Conservation (phyloP, 495 filamentous ascomycete species). For the Penicillium egyptiacum region DNA sequence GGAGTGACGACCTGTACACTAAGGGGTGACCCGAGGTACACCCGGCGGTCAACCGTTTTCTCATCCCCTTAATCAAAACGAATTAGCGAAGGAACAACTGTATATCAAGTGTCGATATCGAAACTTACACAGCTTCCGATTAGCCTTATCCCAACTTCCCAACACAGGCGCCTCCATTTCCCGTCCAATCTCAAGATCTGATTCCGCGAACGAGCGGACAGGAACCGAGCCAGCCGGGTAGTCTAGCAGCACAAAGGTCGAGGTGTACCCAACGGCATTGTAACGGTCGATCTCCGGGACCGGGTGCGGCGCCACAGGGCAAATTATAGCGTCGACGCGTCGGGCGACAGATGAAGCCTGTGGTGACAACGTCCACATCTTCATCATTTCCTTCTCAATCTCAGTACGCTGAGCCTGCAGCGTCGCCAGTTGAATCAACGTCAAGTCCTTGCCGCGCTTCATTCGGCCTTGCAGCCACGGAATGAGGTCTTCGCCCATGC, state of each 20-base stretch:
- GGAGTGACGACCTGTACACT: constrained; percentile 62
- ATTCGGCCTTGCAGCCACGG: constrained; percentile 57
- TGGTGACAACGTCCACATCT: constrained; percentile 49
- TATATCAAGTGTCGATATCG: background rate
- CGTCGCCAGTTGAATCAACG: constrained; percentile 45
- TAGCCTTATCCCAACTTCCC: constrained; percentile 61
- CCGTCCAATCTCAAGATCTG: constrained; percentile 49
- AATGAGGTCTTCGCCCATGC: constrained; percentile 55
- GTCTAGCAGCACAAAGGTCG: constrained; percentile 60
- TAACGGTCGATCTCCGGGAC: constrained; percentile 64
- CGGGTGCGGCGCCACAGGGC: constrained; percentile 59
- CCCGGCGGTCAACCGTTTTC: constrained; percentile 51
- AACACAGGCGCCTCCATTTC: constrained; percentile 44
- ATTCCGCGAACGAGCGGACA: constrained; percentile 46
- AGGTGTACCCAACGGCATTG: constrained; percentile 62
- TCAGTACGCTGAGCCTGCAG: constrained; percentile 50
- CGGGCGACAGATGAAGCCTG: constrained; percentile 21
- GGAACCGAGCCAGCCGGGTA: constrained; percentile 60
- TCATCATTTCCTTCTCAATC: constrained; percentile 55
- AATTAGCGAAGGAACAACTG: constrained; percentile 5
- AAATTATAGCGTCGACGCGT: constrained; percentile 55
- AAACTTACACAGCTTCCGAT: constrained; percentile 59
- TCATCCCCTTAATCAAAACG: constrained; percentile 42
- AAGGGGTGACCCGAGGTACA: constrained; percentile 57
- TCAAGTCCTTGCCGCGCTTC: constrained; percentile 40